Evolutionary conservation across 306 rosid species (phyloP).

Genomic region (Oemleria cerasiformis): DNA sequence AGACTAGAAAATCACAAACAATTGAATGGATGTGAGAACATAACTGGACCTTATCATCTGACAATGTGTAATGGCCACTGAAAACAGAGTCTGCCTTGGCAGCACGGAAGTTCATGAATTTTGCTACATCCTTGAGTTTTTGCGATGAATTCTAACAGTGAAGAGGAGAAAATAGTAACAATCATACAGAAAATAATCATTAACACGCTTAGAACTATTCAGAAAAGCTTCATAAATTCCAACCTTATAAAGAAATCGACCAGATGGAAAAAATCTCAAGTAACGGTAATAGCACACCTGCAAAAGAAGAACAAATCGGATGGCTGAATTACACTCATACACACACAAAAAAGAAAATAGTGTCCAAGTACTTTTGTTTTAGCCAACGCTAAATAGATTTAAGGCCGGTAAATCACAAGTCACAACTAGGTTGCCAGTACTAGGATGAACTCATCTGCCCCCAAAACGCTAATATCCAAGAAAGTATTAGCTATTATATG

Average conservation of each 20-base stretch:
- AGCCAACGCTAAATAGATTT: neutral
- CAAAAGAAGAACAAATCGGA: slow-evolving; percentile 21
- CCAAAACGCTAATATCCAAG: neutral
- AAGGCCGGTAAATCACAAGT: neutral
- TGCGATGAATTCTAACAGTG: slow-evolving; percentile 77
- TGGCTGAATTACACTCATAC: neutral
- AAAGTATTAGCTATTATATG: neutral
- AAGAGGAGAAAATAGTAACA: slow-evolving; percentile 14
- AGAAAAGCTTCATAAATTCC: slow-evolving; percentile 16
- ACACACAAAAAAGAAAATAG: neutral
- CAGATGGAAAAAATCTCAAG: slow-evolving; percentile 82
- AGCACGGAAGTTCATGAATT: slow-evolving; percentile 79
- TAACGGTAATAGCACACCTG: slow-evolving; percentile 96
- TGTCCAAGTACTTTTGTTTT: slow-evolving; percentile 1
- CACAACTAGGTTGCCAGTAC: slow-evolving; percentile 1
- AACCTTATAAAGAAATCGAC: slow-evolving; percentile 91
- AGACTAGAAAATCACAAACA: neutral
- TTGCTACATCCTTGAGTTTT: slow-evolving; percentile 78
- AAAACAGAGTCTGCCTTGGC: slow-evolving; percentile 60
- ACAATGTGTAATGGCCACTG: slow-evolving; percentile 82
- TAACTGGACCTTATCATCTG: slow-evolving; percentile 73
- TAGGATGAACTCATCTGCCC: neutral
- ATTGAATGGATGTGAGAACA: neutral
- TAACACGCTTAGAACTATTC: neutral
- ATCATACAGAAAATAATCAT: slow-evolving; percentile 14